Percentiles rank a stretch among this genome's conserved stretches.
Evolutionary conservation across 495 filamentous ascomycete species (phyloP).

Genomic region (Lophiotrema nucula): DNA sequence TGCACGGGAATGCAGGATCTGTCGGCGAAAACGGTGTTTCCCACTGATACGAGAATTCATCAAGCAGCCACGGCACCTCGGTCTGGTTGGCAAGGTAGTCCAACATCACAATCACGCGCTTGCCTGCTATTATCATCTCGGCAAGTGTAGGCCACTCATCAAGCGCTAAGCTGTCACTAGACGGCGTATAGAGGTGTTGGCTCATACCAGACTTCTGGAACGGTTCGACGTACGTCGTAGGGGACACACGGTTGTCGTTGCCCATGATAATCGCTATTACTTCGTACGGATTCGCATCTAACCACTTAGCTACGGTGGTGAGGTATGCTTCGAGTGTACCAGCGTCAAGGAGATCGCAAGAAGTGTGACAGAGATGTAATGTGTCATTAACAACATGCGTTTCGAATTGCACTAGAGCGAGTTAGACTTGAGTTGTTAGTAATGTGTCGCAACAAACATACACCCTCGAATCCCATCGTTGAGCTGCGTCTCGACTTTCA

Average conservation of each 20-base stretch:
- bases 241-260: constrained; percentile 52
- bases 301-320: constrained; percentile 65
- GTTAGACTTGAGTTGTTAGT: background rate
- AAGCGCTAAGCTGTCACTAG: constrained; percentile 62
- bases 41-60: constrained; percentile 65
- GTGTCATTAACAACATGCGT: constrained; percentile 65
- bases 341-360: constrained; percentile 72
- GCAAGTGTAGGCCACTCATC: constrained; percentile 81
- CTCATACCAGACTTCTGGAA: constrained; percentile 62
- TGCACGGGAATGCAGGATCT: constrained; percentile 58
- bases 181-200: constrained; percentile 67
- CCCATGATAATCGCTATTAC: constrained; percentile 83
- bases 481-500: constrained; percentile 68
- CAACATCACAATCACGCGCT: constrained; percentile 63
- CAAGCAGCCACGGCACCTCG: constrained; percentile 64
- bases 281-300: constrained; percentile 74
- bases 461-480: constrained; percentile 82
- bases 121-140: constrained; percentile 68
- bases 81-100: constrained; percentile 85
- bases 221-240: constrained; percentile 49
- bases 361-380: constrained; percentile 68
- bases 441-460: constrained; percentile 40
- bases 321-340: constrained; percentile 76
- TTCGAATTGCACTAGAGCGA: constrained; percentile 68
- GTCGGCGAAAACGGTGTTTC: constrained; percentile 66